A percentile compares a stretch with the other conserved stretches of the same genome.
These are phyloP conservation scores for Aureobasidium sp. DNA, from an alignment of 2,329 filamentous ascomycete genomes.

Conservation along the genomic window DNA sequence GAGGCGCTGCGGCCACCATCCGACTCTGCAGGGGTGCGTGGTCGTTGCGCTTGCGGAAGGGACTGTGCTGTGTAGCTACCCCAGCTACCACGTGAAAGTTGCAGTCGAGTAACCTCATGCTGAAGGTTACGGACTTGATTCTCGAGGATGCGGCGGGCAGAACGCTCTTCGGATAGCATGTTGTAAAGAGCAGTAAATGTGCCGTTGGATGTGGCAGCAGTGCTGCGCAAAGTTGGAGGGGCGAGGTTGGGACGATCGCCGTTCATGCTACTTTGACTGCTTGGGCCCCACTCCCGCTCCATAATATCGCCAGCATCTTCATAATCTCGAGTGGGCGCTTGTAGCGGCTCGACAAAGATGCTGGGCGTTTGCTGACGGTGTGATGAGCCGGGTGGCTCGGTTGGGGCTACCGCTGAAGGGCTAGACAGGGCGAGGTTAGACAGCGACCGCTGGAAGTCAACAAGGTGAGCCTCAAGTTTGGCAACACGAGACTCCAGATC, in stretches of 20 bases:
- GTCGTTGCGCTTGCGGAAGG: conserved; percentile 12
- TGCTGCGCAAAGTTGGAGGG: not conserved
- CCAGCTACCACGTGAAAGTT: conserved; percentile 6
- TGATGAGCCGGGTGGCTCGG: conserved; percentile 10
- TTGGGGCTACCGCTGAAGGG: conserved; percentile 14
- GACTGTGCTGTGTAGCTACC: conserved; percentile 7
- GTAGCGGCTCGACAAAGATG: conserved; percentile 25
- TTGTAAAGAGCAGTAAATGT: conserved; percentile 28
- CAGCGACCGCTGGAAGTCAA: conserved; percentile 25
- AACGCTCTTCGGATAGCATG: conserved; percentile 29
- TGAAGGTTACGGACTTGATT: conserved; percentile 14
- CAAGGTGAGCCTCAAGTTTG: conserved; percentile 25
- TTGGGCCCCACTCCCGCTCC: conserved; percentile 9
- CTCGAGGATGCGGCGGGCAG: conserved; percentile 26
- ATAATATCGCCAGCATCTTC: conserved; percentile 11
- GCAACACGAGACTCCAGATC: conserved; percentile 28
- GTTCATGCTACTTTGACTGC: not conserved
- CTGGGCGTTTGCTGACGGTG: conserved; percentile 22
- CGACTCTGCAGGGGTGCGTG: conserved; percentile 1
- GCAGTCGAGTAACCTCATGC: conserved; percentile 17
- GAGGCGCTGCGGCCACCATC: conserved; percentile 6
- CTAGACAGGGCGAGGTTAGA: conserved; percentile 23
- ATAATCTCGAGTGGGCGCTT: conserved; percentile 16
- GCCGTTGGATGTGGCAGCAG: conserved; percentile 9
- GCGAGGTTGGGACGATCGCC: not conserved